These are phyloP conservation scores for Penicillium sp. DNA, from an alignment of 2,329 filamentous ascomycete genomes.

Conservation along the genomic window DNA sequence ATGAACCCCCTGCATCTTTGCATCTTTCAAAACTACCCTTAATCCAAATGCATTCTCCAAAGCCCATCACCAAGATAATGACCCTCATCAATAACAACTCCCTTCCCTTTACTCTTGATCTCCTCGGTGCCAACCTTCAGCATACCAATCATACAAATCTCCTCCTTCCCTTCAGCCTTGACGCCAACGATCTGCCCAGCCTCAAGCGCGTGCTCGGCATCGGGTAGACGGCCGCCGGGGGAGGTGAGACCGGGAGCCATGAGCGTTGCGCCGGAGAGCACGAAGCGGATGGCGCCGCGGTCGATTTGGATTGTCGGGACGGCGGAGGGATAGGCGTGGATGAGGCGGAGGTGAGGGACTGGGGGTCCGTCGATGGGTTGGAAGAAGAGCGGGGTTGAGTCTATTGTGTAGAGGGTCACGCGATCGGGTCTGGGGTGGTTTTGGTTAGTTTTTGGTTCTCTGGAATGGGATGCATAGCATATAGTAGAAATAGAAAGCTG, in stretches of 20 bases:
- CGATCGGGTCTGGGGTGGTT: conserved; percentile 65
- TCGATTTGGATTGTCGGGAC: conserved; percentile 89
- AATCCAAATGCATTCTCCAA: conserved; percentile 69
- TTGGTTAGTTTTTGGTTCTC: not conserved
- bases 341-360: conserved; percentile 81
- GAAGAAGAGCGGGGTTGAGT: conserved; percentile 79
- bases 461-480: not conserved
- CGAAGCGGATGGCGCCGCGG: conserved; percentile 93
- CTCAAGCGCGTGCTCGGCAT: conserved; percentile 60
- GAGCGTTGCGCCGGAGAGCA: conserved; percentile 85
- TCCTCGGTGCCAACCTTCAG: conserved; percentile 83
- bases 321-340: conserved; percentile 83
- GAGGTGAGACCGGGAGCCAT: conserved; percentile 95
- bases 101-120: conserved; percentile 92
- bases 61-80: conserved; percentile 94
- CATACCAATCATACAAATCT: conserved; percentile 83
- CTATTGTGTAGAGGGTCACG: conserved; percentile 81
- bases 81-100: conserved; percentile 86
- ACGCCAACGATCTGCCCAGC: conserved; percentile 84
- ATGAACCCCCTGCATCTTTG: not conserved
- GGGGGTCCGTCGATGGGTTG: conserved; percentile 75
- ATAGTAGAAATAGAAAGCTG: too few relatives aligned
- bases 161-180: conserved; percentile 87
- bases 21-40: conserved; percentile 7
- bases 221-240: conserved; percentile 73